A percentile compares a stretch with the other conserved stretches of the same genome.
phyloP scores from a whole-genome alignment of 495 filamentous ascomycete genomes.

The Amorphotheca resinae region DNA sequence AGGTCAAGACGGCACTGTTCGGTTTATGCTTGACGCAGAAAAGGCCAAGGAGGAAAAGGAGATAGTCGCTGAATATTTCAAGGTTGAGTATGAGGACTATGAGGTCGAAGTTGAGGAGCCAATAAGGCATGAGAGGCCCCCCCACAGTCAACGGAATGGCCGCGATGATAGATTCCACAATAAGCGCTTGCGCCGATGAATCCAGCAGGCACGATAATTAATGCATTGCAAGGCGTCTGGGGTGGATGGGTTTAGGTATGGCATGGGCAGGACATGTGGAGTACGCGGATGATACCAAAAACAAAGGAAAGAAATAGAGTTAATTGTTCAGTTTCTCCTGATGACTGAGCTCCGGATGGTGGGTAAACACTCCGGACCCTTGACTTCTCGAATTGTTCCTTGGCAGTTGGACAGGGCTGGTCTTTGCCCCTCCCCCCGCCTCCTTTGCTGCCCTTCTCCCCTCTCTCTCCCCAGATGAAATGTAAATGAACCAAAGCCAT shows the following conservation, averaged over 20 bases:
- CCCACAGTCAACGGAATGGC: constrained; percentile 4
- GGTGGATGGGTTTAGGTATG: constrained; percentile 1
- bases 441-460: too few species aligned
- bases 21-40: constrained; percentile 80
- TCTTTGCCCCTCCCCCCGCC: too few species aligned
- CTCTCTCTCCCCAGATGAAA: too few species aligned
- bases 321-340: too few species aligned
- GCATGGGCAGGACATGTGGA: not conserved
- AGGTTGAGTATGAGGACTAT: constrained; percentile 67
- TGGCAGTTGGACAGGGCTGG: too few species aligned
- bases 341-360: too few species aligned
- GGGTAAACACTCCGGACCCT: too few species aligned
- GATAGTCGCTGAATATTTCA: constrained; percentile 53
- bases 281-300: constrained; percentile 10
- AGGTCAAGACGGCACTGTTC: constrained; percentile 62
- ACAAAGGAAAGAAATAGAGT: too few species aligned
- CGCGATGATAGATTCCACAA: constrained; percentile 9
- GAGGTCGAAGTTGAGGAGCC: constrained; percentile 51
- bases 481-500: too few species aligned
- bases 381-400: too few species aligned
- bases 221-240: not conserved
- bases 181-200: constrained; percentile 8
- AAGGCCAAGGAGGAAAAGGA: constrained; percentile 60
- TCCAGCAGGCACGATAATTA: not conserved
- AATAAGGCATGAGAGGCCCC: constrained; percentile 20